Base-by-base conservation (phyloP, 2,329 filamentous ascomycete genomes). In the Talaromyces atroroseus region DNA sequence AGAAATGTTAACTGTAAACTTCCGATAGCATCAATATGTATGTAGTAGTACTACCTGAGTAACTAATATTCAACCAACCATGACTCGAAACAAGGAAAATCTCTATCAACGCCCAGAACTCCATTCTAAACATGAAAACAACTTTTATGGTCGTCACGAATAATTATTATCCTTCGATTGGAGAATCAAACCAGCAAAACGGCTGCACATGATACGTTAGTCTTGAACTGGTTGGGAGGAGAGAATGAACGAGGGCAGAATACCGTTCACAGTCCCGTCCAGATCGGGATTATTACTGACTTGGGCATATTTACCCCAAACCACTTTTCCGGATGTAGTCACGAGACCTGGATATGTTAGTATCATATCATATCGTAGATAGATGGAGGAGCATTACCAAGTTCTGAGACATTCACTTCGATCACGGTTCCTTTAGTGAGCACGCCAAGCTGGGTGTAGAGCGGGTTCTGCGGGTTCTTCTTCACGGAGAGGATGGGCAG, bases 401-500 rank as follows among this genome's bases (percentile, higher is more conserved):
- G 75, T 71, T 99, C 94, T 56, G 83, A 88, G 29, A 96, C 91
- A 70, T 99, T 96, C 66, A 97, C 91, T 75, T 97, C 92, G 67
- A 92, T 84, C 59, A 87, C 83, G 29, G 85, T 92, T 61, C 90
- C 90, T 75, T 91, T 91, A 49, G 89, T 92, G 67, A 96, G 73
- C 2, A 96, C 92, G 59, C 92, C 92, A 5, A 97, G 78, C 68
- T 96, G 91, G 0, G 92, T 96, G 75, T 96, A 96, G 69, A 95
- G 81, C 0, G 90, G 89, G 70, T 90, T 91, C 75, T 91, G 88
- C 1, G 90, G 90, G 74, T 92, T 92, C 81, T 90, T 91, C 80
- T 90, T 88, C 58, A 89, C 87, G 48, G 81, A 80, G 54, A 90
- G 80, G 59, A 92, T 91, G 44, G 88, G 88, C 53, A 96, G 77